Conservation (phyloP, 73 alveolate genomes). For the Breviolum minutum region DNA sequence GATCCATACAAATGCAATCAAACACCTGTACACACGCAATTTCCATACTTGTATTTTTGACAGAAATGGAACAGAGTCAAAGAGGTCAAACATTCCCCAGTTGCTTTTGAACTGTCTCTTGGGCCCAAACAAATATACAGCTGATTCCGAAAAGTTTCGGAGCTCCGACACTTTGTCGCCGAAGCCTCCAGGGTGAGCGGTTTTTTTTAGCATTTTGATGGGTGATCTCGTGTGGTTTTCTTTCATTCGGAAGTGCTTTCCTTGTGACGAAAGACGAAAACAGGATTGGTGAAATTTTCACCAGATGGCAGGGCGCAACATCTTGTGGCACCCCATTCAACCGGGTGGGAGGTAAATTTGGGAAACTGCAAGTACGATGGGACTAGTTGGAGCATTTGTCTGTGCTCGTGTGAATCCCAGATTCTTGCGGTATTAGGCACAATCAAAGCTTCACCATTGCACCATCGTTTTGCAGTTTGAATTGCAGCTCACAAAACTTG, state of each 20-base stretch:
- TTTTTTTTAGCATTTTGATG: not conserved
- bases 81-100: not conserved
- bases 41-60: too few species aligned
- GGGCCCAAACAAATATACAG: conserved; percentile 44
- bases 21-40: too few species aligned
- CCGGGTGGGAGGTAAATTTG: too few species aligned
- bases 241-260: not conserved
- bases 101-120: not conserved
- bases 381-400: too few species aligned
- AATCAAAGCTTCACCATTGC: too few species aligned
- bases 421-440: too few species aligned
- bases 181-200: conserved; percentile 11
- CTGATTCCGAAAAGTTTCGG: conserved; percentile 60
- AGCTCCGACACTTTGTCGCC: conserved; percentile 92
- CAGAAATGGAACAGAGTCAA: too few species aligned
- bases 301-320: not conserved
- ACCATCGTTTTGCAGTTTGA: too few species aligned
- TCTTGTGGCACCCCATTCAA: too few species aligned
- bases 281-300: not conserved
- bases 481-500: not conserved
- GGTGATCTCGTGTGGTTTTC: not conserved
- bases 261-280: not conserved
- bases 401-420: too few species aligned
- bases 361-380: too few species aligned
- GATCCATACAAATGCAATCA: too few species aligned